Conservation (phyloP, 2,329 filamentous ascomycete species). For the Chlorencoelia australis region DNA sequence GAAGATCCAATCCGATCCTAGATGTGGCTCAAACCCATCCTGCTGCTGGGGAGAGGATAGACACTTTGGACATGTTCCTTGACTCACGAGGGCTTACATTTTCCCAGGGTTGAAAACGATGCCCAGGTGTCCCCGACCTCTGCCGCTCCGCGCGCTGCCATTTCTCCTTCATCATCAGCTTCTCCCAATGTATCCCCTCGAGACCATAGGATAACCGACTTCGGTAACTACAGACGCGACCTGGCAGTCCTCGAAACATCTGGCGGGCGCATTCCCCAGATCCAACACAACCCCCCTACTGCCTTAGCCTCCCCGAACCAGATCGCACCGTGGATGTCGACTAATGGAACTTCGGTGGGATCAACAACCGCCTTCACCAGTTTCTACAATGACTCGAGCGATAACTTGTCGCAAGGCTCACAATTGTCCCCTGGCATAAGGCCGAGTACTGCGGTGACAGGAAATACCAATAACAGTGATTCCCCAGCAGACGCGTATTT, state of each 20-base stretch:
- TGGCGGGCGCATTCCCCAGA: slow-evolving; percentile 46
- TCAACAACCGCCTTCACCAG: slow-evolving; percentile 34
- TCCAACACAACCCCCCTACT: slow-evolving; percentile 48
- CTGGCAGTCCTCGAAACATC: slow-evolving; percentile 57
- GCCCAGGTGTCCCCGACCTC: slow-evolving; percentile 26
- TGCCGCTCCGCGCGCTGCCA: slow-evolving; percentile 17
- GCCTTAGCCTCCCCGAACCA: slow-evolving; percentile 36
- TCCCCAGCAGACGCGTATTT: slow-evolving; percentile 51
- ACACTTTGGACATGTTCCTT: slow-evolving; percentile 23
- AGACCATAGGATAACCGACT: slow-evolving; percentile 36
- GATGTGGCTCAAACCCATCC: slow-evolving; percentile 10
- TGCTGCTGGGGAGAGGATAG: no score
- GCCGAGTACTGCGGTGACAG: slow-evolving; percentile 34
- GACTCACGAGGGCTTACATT: slow-evolving; percentile 28
- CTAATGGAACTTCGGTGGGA: slow-evolving; percentile 20
- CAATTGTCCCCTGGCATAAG: slow-evolving; percentile 65
- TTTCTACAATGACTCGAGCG: slow-evolving; percentile 67
- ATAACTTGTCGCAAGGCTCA: slow-evolving; percentile 54
- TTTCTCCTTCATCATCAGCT: slow-evolving; percentile 19
- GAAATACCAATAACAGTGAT: slow-evolving; percentile 43
- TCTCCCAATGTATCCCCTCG: slow-evolving; percentile 27
- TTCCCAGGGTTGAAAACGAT: slow-evolving; percentile 24
- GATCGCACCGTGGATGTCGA: slow-evolving; percentile 48
- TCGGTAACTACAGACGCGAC: slow-evolving; percentile 63
- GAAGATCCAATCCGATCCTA: no score